Evolutionary conservation across 768 basidiomycete genomes (phyloP).

Genomic region (Boletus rubropictus): DNA sequence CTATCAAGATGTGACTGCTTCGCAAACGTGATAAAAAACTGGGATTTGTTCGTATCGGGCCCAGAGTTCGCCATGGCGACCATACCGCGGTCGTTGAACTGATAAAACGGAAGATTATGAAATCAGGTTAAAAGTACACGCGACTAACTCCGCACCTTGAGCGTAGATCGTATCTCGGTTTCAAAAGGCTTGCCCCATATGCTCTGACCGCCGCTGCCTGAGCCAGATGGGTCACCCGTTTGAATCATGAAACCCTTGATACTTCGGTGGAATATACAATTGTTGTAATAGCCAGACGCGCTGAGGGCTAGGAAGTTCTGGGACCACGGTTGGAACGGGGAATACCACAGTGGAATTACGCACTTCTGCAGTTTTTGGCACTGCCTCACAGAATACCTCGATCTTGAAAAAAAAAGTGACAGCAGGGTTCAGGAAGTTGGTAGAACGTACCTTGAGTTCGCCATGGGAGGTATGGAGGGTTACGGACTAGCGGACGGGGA

Average conservation of each 20-base stretch:
- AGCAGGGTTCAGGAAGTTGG: neutral
- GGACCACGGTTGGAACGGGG: neutral
- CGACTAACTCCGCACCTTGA: constrained; percentile 59
- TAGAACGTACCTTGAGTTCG: constrained; percentile 74
- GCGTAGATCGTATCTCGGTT: constrained; percentile 89
- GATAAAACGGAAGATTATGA: neutral
- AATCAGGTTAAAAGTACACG: neutral
- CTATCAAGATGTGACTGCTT: constrained; percentile 94
- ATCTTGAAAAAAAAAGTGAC: constrained; percentile 46
- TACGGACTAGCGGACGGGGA: constrained; percentile 58
- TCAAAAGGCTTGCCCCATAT: constrained; percentile 91
- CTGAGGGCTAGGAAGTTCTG: constrained; percentile 96
- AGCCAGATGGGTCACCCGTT: constrained; percentile 82
- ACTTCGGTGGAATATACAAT: constrained; percentile 85
- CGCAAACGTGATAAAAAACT: constrained; percentile 85
- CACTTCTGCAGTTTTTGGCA: constrained; percentile 93
- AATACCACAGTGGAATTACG: neutral
- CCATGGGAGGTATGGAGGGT: constrained; percentile 93
- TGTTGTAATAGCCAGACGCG: constrained; percentile 82
- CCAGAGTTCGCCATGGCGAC: constrained; percentile 99
- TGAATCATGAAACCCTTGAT: constrained; percentile 97
- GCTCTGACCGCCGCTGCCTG: constrained; percentile 95
- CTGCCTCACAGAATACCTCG: constrained; percentile 95
- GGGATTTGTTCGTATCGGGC: constrained; percentile 86
- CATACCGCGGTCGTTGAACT: constrained; percentile 95